Conservation (phyloP, 2,329 filamentous ascomycete genomes). For the Monilinia fructigena region DNA sequence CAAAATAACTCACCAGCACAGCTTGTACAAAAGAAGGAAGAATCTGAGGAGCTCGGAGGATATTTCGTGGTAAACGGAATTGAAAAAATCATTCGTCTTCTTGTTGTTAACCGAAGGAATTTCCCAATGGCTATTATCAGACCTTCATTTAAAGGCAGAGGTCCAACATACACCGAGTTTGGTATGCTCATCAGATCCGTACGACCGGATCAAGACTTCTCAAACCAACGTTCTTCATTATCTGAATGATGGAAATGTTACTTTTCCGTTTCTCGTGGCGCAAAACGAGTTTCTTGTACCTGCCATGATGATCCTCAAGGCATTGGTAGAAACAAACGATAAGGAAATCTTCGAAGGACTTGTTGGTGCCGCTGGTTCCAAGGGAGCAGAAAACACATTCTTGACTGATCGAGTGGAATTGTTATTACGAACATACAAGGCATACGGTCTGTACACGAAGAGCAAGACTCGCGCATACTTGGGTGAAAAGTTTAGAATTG, state of each 20-base stretch:
- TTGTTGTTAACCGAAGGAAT: constrained; percentile 87
- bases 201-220: constrained; percentile 95
- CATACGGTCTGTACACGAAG: constrained; percentile 79
- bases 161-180: constrained; percentile 80
- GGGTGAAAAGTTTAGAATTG: constrained; percentile 85
- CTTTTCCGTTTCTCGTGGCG: constrained; percentile 97
- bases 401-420: constrained; percentile 92
- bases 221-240: constrained; percentile 98
- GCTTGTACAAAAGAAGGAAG: constrained; percentile 85
- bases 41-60: constrained; percentile 91
- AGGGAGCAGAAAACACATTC: constrained; percentile 83
- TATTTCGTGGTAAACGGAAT: constrained; percentile 98
- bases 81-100: constrained; percentile 91
- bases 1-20: constrained; percentile 79
- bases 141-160: constrained; percentile 84
- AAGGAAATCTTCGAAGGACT: constrained; percentile 94
- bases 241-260: constrained; percentile 91
- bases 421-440: constrained; percentile 88
- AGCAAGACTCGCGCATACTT: constrained; percentile 81
- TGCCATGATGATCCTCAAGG: constrained; percentile 95
- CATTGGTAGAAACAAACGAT: constrained; percentile 92
- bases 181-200: constrained; percentile 91
- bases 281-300: constrained; percentile 97
- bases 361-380: constrained; percentile 73
- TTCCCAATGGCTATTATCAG: constrained; percentile 93